phyloP scores from a whole-genome alignment of 2,329 filamentous ascomycete species.

The Paecilomyces fulvus region DNA sequence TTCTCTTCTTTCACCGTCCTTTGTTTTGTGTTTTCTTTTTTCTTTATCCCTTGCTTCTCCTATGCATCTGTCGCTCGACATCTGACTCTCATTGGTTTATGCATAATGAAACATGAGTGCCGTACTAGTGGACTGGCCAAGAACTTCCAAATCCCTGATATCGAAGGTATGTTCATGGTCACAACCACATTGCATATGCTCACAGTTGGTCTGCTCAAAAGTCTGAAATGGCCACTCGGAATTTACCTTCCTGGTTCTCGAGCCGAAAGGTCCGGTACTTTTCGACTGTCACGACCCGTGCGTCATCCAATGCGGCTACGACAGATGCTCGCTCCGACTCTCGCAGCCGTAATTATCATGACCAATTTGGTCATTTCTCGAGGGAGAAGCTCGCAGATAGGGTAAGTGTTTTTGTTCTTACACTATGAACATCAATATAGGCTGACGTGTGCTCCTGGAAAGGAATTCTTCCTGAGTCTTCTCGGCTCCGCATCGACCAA shows the following conservation, averaged over 20 bases:
- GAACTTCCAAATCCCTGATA: constrained; percentile 19
- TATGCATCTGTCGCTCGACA: constrained; percentile 10
- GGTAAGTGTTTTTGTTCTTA: constrained; percentile 13
- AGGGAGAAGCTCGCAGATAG: constrained; percentile 38
- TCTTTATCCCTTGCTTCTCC: background rate
- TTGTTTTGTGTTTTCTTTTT: background rate
- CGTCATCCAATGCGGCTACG: background rate
- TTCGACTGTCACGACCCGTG: background rate
- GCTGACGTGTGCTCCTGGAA: constrained; percentile 2
- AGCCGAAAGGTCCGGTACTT: constrained; percentile 7
- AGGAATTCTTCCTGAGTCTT: constrained; percentile 82
- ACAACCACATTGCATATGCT: background rate
- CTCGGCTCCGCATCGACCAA: constrained; percentile 85
- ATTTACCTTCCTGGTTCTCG: background rate
- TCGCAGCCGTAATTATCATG: constrained; percentile 5
- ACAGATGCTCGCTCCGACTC: background rate
- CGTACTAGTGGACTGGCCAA: constrained; percentile 22
- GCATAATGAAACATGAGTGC: constrained; percentile 28
- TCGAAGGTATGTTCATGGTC: constrained; percentile 16
- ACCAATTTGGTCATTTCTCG: constrained; percentile 29
- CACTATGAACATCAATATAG: background rate
- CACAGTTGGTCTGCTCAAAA: background rate
- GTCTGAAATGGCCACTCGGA: background rate
- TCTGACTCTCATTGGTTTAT: constrained; percentile 4
- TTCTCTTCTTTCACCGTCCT: background rate